Conservation (phyloP, 2,329 filamentous ascomycete genomes). For the Botrytis paeoniae region DNA sequence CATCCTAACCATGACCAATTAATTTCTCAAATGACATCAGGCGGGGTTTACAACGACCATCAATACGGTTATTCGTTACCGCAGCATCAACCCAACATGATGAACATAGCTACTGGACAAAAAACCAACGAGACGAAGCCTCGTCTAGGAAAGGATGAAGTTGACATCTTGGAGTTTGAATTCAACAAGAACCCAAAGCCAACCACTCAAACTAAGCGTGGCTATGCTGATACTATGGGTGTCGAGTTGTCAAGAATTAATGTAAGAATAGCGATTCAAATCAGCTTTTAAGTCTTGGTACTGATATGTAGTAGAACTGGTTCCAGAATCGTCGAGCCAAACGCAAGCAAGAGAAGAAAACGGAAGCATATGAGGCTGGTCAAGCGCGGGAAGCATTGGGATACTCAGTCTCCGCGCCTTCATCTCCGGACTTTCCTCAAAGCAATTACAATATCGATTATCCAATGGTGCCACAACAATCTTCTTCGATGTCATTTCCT, state of each 20-base stretch:
- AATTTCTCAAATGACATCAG: conserved; percentile 19
- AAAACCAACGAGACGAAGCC: conserved; percentile 37
- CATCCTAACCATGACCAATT: conserved; percentile 28
- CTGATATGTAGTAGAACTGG: conserved; percentile 53
- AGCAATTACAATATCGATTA: conserved; percentile 27
- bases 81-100: conserved; percentile 38
- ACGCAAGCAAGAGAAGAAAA: conserved; percentile 55
- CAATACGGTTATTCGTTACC: conserved; percentile 25
- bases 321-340: conserved; percentile 63
- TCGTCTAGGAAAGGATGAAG: conserved; percentile 55
- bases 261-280: conserved; percentile 41
- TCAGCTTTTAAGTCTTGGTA: background rate
- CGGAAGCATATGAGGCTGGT: conserved; percentile 48
- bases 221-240: conserved; percentile 58
- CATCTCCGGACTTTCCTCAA: conserved; percentile 33
- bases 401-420: conserved; percentile 31
- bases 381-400: conserved; percentile 35
- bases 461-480: conserved; percentile 22
- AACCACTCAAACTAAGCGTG: conserved; percentile 58
- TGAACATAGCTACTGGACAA: conserved; percentile 26
- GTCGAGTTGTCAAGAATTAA: conserved; percentile 64
- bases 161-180: conserved; percentile 57
- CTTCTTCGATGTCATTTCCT: conserved; percentile 21
- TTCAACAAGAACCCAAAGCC: conserved; percentile 65
- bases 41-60: conserved; percentile 24